phyloP scores from a whole-genome alignment of 805 yeast species.

The Jamesozyma spencerorum region DNA sequence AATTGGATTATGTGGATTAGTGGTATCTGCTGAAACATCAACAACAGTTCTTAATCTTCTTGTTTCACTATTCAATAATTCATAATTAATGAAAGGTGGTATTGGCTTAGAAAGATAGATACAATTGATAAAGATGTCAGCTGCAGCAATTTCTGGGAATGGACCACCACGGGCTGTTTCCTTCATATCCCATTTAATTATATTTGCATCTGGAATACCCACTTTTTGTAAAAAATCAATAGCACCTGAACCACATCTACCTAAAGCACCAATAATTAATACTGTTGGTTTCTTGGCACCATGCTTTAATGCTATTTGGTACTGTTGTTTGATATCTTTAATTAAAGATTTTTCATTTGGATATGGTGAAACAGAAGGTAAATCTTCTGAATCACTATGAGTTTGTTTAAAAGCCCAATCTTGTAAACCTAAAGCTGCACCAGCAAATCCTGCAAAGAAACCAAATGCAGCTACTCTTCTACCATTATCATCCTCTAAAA shows the following conservation, averaged over 20 bases:
- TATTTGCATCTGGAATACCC: slow-evolving; percentile 80
- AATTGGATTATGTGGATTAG: slow-evolving; percentile 95
- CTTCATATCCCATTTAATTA: slow-evolving; percentile 89
- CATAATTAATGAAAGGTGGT: slow-evolving; percentile 76
- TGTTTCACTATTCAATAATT: slow-evolving; percentile 49
- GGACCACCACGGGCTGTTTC: slow-evolving; percentile 98
- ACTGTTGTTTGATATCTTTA: slow-evolving; percentile 52
- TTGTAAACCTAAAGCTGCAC: slow-evolving; percentile 90
- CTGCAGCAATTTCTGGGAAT: slow-evolving; percentile 75
- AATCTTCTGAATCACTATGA: slow-evolving; percentile 53
- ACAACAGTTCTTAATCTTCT: slow-evolving; percentile 88
- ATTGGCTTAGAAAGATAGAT: slow-evolving; percentile 89
- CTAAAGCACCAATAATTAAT: slow-evolving; percentile 90
- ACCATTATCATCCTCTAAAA: slow-evolving; percentile 85
- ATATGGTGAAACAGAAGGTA: slow-evolving; percentile 76
- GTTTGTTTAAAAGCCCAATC: slow-evolving; percentile 92
- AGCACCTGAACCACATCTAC: slow-evolving; percentile 98
- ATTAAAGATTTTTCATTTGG: slow-evolving; percentile 70
- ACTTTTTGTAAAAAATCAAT: slow-evolving; percentile 68
- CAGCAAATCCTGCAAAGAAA: slow-evolving; percentile 98
- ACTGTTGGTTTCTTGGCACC: slow-evolving; percentile 67
- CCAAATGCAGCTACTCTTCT: slow-evolving; percentile 99
- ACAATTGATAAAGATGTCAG: slow-evolving; percentile 92
- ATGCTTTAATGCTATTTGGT: slow-evolving; percentile 48
- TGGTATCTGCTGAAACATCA: slow-evolving; percentile 97